A percentile compares a stretch with the other conserved stretches of the same genome.
phyloP scores from a whole-genome alignment of 2,329 filamentous ascomycete genomes.

The Cercospora berteroae region DNA sequence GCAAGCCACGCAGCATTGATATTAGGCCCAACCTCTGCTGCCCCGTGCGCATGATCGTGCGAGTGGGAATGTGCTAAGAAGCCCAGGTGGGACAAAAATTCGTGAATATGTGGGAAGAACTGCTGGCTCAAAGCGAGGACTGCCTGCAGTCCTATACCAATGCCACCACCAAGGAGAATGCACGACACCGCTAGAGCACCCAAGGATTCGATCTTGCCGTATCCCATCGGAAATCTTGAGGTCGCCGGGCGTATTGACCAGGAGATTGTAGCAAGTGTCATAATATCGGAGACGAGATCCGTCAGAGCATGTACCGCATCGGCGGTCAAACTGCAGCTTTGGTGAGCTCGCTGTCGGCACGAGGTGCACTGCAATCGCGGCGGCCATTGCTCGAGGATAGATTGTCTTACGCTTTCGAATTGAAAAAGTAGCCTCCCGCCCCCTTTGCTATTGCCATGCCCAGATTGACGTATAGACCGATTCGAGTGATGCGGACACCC shows the following conservation, averaged over 20 bases:
- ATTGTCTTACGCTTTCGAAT: slow-evolving; percentile 64
- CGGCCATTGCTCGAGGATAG: not conserved
- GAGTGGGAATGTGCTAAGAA: slow-evolving; percentile 52
- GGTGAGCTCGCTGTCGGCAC: not conserved
- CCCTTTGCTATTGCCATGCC: slow-evolving; percentile 94
- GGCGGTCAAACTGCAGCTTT: slow-evolving; percentile 46
- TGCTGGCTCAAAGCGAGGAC: slow-evolving; percentile 57
- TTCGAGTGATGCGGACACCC: slow-evolving; percentile 86
- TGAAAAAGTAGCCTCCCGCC: slow-evolving; percentile 87
- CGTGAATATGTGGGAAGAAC: slow-evolving; percentile 49
- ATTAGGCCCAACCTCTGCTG: slow-evolving; percentile 65
- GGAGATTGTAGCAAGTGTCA: slow-evolving; percentile 90
- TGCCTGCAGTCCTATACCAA: slow-evolving; percentile 79
- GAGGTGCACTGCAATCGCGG: not conserved
- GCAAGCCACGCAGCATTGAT: slow-evolving; percentile 95
- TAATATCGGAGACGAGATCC: slow-evolving; percentile 89
- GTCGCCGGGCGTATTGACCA: slow-evolving; percentile 87
- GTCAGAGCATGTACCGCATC: slow-evolving; percentile 95
- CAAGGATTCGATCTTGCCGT: slow-evolving; percentile 96
- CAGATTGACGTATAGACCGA: slow-evolving; percentile 84
- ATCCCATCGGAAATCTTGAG: slow-evolving; percentile 80
- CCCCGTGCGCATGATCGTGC: slow-evolving; percentile 66
- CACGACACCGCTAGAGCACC: slow-evolving; percentile 90
- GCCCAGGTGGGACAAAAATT: slow-evolving; percentile 44
- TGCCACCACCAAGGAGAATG: slow-evolving; percentile 80